phyloP scores from a whole-genome alignment of 2,329 filamentous ascomycete genomes.

The Ascochyta clinopodiicola region DNA sequence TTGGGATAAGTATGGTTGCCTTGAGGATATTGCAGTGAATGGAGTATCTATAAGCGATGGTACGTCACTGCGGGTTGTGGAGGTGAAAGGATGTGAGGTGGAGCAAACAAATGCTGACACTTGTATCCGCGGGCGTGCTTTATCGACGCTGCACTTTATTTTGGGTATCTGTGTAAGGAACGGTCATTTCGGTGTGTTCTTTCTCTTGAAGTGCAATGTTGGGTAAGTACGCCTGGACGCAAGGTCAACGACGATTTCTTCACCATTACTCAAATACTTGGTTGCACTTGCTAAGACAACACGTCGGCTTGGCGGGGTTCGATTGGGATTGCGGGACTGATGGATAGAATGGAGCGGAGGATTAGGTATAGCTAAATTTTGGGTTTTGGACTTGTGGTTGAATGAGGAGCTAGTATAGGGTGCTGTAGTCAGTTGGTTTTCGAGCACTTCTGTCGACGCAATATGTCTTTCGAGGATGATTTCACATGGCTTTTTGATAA shows the following conservation, averaged over 20 bases:
- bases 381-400: background rate
- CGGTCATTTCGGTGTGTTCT: too few species aligned
- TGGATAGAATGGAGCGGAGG: background rate
- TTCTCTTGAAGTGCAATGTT: too few species aligned
- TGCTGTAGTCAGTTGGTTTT: background rate
- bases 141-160: background rate
- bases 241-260: too few species aligned
- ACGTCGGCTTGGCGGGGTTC: conserved; percentile 3
- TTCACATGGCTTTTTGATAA: background rate
- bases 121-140: background rate
- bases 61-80: background rate
- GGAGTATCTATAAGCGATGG: background rate
- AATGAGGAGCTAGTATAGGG: background rate
- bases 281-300: conserved; percentile 12
- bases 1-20: background rate
- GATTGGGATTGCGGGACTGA: conserved; percentile 1
- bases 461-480: background rate
- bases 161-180: background rate
- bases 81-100: background rate
- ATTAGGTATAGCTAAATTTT: background rate
- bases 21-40: background rate
- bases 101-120: background rate
- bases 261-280: too few species aligned
- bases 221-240: too few species aligned
- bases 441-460: background rate